Percentiles rank a stretch among this genome's conserved stretches.
phyloP scores from a whole-genome alignment of 352 stramenopile genomes.

The Pythium insidiosum region DNA sequence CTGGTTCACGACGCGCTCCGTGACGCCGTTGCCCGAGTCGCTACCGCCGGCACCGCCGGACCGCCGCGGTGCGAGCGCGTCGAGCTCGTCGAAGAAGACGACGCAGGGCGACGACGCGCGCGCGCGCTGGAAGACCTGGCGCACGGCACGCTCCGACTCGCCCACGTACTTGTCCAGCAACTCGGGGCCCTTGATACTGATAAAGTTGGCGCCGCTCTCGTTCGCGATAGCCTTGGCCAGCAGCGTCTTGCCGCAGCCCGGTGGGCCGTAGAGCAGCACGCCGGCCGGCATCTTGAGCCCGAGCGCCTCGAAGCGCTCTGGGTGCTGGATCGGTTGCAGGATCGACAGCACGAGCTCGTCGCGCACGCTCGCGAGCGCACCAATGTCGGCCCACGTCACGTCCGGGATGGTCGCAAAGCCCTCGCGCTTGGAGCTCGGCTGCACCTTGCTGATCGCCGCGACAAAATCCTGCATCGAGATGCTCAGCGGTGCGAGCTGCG shows the following conservation, averaged over 20 bases:
- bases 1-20: conserved; percentile 96
- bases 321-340: conserved; percentile 96
- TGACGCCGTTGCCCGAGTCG: conserved; percentile 87
- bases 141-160: conserved; percentile 94
- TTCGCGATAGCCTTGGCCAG: conserved; percentile 98
- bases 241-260: conserved; percentile 98
- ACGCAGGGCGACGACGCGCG: conserved; percentile 96
- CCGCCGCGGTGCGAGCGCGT: conserved; percentile 93
- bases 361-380: conserved; percentile 86
- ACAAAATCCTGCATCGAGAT: conserved; percentile 98
- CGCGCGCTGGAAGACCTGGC: conserved; percentile 97
- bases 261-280: conserved; percentile 96
- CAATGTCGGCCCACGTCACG: conserved; percentile 98
- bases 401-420: conserved; percentile 98
- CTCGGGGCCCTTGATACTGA: conserved; percentile 98
- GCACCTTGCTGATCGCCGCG: conserved; percentile 92
- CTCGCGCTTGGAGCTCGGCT: conserved; percentile 97
- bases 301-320: conserved; percentile 91
- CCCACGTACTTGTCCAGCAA: conserved; percentile 99
- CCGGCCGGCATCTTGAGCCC: conserved; percentile 95
- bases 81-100: conserved; percentile 99
- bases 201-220: conserved; percentile 98
- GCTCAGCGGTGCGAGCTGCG: conserved; percentile 88
- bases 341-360: conserved; percentile 96
- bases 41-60: conserved; percentile 55